phyloP scores from a whole-genome alignment of 2,329 filamentous ascomycete species.

The Pseudogymnoascus sp. region DNA sequence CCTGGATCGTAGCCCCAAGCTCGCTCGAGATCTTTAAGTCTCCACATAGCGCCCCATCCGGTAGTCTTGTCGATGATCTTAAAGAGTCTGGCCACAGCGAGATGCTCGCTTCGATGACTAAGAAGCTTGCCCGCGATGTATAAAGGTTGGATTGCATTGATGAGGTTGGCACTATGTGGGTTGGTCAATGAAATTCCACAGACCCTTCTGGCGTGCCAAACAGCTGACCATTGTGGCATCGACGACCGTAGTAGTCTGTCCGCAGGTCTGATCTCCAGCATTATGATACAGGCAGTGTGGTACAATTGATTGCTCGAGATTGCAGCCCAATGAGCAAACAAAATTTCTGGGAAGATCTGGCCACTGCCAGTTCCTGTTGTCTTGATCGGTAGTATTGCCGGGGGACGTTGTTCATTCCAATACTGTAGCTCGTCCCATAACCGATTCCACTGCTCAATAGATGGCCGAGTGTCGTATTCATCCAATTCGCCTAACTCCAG shows the following conservation, averaged over 20 bases:
- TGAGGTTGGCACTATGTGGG: slow-evolving; percentile 47
- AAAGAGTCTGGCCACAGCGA: slow-evolving; percentile 37
- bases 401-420: slow-evolving; percentile 41
- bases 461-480: slow-evolving; percentile 35
- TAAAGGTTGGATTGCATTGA: slow-evolving; percentile 51
- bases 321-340: slow-evolving; percentile 46
- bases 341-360: slow-evolving; percentile 43
- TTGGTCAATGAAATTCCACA: slow-evolving; percentile 51
- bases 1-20: slow-evolving; percentile 17
- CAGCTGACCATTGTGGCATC: slow-evolving; percentile 28
- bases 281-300: slow-evolving; percentile 47
- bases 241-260: slow-evolving; percentile 18
- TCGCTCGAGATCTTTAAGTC: slow-evolving; percentile 43
- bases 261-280: slow-evolving; percentile 39
- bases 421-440: slow-evolving; percentile 44
- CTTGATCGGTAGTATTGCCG: slow-evolving; percentile 40
- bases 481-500: slow-evolving; percentile 41
- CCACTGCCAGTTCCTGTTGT: slow-evolving; percentile 31
- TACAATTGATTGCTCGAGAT: slow-evolving; percentile 52
- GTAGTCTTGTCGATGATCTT: slow-evolving; percentile 44
- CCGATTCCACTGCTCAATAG: slow-evolving; percentile 37
- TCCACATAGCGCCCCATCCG: slow-evolving; percentile 47
- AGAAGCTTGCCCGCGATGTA: slow-evolving; percentile 49
- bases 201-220: slow-evolving; percentile 50
- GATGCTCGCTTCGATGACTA: slow-evolving; percentile 41